Evolutionary conservation across 192 early-diverging fungal genomes (phyloP), one percentile per base, ranked within the genome.

Genomic region (Gaertneriomyces sp.): DNA sequence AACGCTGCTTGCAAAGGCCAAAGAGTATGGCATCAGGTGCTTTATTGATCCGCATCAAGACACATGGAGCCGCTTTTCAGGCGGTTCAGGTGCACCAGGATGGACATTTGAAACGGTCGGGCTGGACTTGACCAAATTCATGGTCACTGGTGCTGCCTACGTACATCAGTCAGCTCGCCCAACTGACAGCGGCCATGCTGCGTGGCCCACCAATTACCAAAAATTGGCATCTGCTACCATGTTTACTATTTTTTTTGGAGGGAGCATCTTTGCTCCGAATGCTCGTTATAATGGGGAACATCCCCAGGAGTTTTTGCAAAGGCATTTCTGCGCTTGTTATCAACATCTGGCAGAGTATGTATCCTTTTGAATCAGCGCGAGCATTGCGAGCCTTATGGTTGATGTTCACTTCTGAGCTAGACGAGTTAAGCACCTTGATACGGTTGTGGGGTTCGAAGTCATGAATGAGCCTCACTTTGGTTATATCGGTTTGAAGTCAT

Each of bases 11-110:
- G 76, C 75, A 39, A 74, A 83, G 16, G 88, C 90, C 72, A 76
- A 81, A 53, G 73, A 82, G 39, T 89, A 89, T 77, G 92, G 90
- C 6, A 84, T 93, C 61, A 85, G 88, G 63, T 90, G 89, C 66
- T 89, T 93, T 44, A 90, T 93, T 55, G 88, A 93, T 76, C 92
- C 92, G 6, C 92, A 93, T 72, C 92, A 93, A 69, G 92, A 93
- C 70, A 88, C 87, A 19, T 82, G 81, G 81, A 74, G 72, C 42
- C 25, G 81, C 38, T 92, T 85, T 60, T 88, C 87, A 14, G 90
- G 92, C 5, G 92, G 92, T 25, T 87, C 85, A 20, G 90, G 92
- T 33, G 92, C 92, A 39, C 92, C 92, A 42, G 88, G 81, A 17
- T 93, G 91, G 92, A 91, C 90, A 2, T 91, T 94, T 82, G 90